A percentile compares a stretch with the other conserved stretches of the same genome.
Evolutionary conservation across 345 rosid genomes (phyloP).

Genomic region (Citrus sp.): DNA sequence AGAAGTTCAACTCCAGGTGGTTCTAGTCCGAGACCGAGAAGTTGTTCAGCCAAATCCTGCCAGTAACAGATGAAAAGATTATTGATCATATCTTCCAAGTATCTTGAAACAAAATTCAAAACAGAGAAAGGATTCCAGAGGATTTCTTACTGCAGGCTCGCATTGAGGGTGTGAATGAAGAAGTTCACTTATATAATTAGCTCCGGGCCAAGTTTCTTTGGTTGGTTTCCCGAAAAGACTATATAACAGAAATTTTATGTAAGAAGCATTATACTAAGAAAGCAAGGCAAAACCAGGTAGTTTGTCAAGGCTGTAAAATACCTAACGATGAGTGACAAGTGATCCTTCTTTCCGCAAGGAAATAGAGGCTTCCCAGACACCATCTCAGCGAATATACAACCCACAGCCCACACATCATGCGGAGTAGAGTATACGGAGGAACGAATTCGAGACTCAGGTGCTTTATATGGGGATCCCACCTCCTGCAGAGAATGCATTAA

Average conservation of each 20-base stretch:
- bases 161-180: not conserved
- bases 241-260: not conserved
- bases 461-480: slow-evolving; percentile 37
- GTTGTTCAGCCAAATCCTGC: not conserved
- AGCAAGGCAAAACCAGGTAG: not conserved
- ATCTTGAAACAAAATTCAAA: not conserved
- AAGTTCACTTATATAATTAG: not conserved
- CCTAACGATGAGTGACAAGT: slow-evolving; percentile 38
- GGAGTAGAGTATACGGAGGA: slow-evolving; percentile 35
- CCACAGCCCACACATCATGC: slow-evolving; percentile 50
- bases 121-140: not conserved
- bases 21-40: not conserved
- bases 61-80: not conserved
- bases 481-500: slow-evolving; percentile 22
- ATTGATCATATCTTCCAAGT: not conserved
- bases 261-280: not conserved
- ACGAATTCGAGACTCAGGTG: slow-evolving; percentile 47
- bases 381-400: slow-evolving; percentile 57
- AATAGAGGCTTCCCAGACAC: slow-evolving; percentile 31
- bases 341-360: slow-evolving; percentile 33
- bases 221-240: not conserved
- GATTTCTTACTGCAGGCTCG: not conserved
- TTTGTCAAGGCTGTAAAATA: slow-evolving; percentile 7
- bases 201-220: not conserved
- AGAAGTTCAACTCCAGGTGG: not conserved